Conservation (phyloP, 495 filamentous ascomycete species). For the Ascodesmis nigricans region DNA sequence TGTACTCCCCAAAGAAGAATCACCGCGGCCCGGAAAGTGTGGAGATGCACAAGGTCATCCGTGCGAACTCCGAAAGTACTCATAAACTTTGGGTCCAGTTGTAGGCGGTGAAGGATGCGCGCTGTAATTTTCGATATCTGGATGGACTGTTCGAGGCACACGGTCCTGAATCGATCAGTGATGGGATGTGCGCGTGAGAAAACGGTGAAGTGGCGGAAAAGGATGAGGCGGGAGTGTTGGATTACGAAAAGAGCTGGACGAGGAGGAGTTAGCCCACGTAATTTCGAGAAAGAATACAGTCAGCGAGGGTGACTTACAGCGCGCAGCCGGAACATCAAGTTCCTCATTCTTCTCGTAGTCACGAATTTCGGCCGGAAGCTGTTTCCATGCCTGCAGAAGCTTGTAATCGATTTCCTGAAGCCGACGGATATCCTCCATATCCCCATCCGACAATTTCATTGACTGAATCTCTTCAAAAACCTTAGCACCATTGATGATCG, state of each 20-base stretch:
- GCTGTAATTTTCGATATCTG: slow-evolving; percentile 19
- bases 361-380: slow-evolving; percentile 15
- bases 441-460: slow-evolving; percentile 12
- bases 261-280: slow-evolving; percentile 5
- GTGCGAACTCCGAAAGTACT: slow-evolving; percentile 14
- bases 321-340: slow-evolving; percentile 15
- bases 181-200: neutral
- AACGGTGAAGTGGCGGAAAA: slow-evolving; percentile 21
- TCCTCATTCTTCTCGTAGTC: slow-evolving; percentile 10
- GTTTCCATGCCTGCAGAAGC: slow-evolving; percentile 15
- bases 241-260: slow-evolving; percentile 15
- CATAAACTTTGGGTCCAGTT: slow-evolving; percentile 12
- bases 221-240: slow-evolving; percentile 19
- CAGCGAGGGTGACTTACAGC: no score
- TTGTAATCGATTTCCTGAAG: slow-evolving; percentile 15
- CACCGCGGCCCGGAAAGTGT: slow-evolving; percentile 19
- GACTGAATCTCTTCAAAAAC: slow-evolving; percentile 12
- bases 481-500: slow-evolving; percentile 14
- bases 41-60: slow-evolving; percentile 17
- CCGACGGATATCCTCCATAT: slow-evolving; percentile 10
- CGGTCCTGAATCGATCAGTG: slow-evolving; percentile 10
- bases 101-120: slow-evolving; percentile 14
- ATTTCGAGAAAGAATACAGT: no score
- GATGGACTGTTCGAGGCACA: slow-evolving; percentile 18
- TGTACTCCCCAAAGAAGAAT: slow-evolving; percentile 16